phyloP scores from a whole-genome alignment of 2,329 filamentous ascomycete genomes.

The Chaetomium olivaceum region DNA sequence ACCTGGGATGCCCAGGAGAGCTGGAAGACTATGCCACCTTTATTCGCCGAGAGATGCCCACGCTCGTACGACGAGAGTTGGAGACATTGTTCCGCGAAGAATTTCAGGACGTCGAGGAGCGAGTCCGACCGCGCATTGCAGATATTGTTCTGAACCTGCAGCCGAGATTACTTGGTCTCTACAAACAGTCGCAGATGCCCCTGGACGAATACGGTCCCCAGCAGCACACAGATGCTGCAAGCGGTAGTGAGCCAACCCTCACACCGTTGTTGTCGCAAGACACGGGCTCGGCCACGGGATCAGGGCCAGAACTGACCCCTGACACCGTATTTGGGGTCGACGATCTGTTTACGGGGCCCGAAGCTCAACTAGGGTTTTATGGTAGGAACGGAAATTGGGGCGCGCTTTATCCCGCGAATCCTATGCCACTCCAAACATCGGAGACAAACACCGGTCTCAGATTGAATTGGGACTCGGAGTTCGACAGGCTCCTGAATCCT shows the following conservation, averaged over 20 bases:
- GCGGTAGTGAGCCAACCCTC: neutral
- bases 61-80: constrained; percentile 31
- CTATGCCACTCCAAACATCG: neutral
- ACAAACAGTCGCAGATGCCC: constrained; percentile 31
- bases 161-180: constrained; percentile 27
- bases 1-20: constrained; percentile 10
- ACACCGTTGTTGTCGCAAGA: constrained; percentile 16
- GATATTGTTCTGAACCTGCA: constrained; percentile 32
- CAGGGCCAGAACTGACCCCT: constrained; percentile 1
- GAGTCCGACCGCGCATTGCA: constrained; percentile 27
- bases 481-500: constrained; percentile 25
- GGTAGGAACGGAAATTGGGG: neutral
- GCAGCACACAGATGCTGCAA: neutral
- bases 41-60: constrained; percentile 32
- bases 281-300: neutral
- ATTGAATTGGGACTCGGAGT: constrained; percentile 27
- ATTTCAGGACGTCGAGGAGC: constrained; percentile 30
- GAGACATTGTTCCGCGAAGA: constrained; percentile 29
- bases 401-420: neutral
- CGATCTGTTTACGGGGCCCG: neutral
- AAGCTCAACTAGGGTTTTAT: neutral
- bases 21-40: constrained; percentile 32
- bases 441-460: constrained; percentile 2
- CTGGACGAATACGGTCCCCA: constrained; percentile 30
- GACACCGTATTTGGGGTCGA: neutral